A percentile compares a stretch with the other conserved stretches of the same genome.
These are phyloP conservation scores for Populus hybrid DNA, from an alignment of 441 rosid species.

Conservation along the genomic window DNA sequence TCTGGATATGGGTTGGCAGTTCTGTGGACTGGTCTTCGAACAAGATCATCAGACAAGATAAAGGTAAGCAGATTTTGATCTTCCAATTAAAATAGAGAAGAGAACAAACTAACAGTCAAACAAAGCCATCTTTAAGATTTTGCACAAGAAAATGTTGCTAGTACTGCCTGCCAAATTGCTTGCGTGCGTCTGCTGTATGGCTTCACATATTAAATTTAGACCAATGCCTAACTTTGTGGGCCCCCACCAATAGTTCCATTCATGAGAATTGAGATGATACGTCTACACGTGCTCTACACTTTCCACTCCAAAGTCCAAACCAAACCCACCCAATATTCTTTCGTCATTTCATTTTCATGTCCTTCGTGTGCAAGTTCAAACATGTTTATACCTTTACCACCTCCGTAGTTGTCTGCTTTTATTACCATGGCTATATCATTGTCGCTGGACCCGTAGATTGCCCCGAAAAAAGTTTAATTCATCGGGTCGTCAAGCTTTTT, in stretches of 20 bases:
- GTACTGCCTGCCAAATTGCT: neutral
- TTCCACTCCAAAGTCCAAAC: no score
- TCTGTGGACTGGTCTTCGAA: neutral
- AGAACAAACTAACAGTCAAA: constrained; percentile 40
- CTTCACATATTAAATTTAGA: neutral
- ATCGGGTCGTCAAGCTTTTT: no score
- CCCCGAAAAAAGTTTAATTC: no score
- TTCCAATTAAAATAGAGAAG: neutral
- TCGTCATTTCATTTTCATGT: no score
- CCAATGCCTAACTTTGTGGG: neutral
- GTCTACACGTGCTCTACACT: neutral
- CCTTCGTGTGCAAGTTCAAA: no score
- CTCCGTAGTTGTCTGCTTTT: no score
- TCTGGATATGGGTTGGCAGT: neutral
- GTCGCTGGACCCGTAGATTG: no score
- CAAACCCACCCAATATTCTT: no score
- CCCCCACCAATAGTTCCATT: neutral
- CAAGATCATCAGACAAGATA: neutral
- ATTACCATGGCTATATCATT: no score
- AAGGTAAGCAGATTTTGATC: neutral
- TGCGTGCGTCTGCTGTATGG: neutral
- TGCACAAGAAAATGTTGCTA: neutral
- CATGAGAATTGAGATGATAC: neutral
- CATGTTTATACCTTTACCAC: no score
- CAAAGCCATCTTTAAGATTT: constrained; percentile 12